Evolutionary conservation across 306 rosid species (phyloP).

Genomic region (Begonia loranthoides): DNA sequence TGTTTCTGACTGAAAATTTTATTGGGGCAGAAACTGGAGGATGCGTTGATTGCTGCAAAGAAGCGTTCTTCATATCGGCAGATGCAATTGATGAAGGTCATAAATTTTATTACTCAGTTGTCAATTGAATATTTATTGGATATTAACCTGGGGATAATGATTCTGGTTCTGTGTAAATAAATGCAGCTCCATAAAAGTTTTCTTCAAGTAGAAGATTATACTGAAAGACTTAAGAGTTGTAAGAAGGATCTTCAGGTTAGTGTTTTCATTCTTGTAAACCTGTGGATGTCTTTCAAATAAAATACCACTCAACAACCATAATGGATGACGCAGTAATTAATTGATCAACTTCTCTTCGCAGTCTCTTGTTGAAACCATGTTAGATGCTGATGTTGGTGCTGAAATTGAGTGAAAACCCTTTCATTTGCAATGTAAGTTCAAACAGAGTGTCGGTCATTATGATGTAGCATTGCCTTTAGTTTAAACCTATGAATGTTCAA

Average conservation of each 20-base stretch:
- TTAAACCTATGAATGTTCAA: no score
- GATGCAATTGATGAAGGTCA: constrained; percentile 64
- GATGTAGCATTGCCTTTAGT: no score
- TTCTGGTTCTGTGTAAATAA: constrained; percentile 6
- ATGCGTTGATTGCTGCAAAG: constrained; percentile 63
- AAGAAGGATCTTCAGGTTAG: constrained; percentile 88
- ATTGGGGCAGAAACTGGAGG: constrained; percentile 71
- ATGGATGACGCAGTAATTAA: background rate
- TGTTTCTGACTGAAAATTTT: constrained; percentile 13
- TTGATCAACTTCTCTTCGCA: constrained; percentile 25
- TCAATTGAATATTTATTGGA: background rate
- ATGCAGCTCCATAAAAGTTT: constrained; percentile 66
- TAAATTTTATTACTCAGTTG: background rate
- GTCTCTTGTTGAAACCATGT: constrained; percentile 44
- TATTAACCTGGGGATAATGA: constrained; percentile 8
- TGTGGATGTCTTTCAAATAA: background rate
- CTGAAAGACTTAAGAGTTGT: constrained; percentile 45
- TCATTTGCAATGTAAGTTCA: no score
- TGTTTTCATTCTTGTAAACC: constrained; percentile 3
- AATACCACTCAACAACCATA: background rate
- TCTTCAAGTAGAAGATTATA: constrained; percentile 41
- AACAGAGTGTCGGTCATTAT: no score
- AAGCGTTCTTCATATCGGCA: constrained; percentile 52
- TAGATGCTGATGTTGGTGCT: constrained; percentile 31
- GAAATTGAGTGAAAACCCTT: constrained; percentile 3